A percentile compares a stretch with the other conserved stretches of the same genome.
phyloP scores from a whole-genome alignment of 2,329 filamentous ascomycete species.

The Penicillium sumatraense region DNA sequence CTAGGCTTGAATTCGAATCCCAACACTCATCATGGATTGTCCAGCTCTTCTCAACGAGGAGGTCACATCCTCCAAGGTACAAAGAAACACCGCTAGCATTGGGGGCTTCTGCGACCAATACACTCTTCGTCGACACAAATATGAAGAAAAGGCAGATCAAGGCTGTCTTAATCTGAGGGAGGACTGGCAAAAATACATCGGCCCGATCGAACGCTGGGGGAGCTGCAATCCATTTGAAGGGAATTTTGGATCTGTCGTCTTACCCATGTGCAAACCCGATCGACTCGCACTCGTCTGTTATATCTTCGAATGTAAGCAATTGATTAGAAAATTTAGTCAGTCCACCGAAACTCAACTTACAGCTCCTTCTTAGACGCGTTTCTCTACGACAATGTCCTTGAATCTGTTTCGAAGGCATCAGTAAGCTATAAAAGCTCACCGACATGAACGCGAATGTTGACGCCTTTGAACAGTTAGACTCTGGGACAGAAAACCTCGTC shows the following conservation, averaged over 20 bases:
- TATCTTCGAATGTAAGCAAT: conserved; percentile 20
- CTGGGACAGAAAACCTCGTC: conserved; percentile 16
- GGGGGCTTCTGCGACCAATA: conserved; percentile 17
- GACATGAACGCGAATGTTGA: background rate
- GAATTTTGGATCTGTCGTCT: conserved; percentile 14
- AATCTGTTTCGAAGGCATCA: conserved; percentile 15
- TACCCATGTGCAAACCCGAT: conserved; percentile 19
- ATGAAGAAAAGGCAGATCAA: conserved; percentile 18
- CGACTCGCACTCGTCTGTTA: conserved; percentile 18
- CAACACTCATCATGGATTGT: background rate
- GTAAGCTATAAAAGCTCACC: background rate
- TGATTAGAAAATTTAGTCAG: background rate
- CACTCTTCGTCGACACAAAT: conserved; percentile 13
- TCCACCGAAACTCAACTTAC: background rate
- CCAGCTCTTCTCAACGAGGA: background rate
- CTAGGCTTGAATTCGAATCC: background rate
- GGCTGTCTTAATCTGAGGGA: conserved; percentile 13
- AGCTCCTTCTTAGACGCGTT: conserved; percentile 12
- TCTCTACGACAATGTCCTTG: conserved; percentile 23
- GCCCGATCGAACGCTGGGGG: conserved; percentile 23
- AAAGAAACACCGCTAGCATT: conserved; percentile 4
- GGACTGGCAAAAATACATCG: conserved; percentile 22
- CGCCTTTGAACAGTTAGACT: conserved; percentile 10
- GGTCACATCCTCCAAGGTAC: background rate
- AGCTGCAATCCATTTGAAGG: conserved; percentile 21